Evolutionary conservation across 1,284 basidiomycete genomes (phyloP).

Genomic region (Ceratobasidium sp.): DNA sequence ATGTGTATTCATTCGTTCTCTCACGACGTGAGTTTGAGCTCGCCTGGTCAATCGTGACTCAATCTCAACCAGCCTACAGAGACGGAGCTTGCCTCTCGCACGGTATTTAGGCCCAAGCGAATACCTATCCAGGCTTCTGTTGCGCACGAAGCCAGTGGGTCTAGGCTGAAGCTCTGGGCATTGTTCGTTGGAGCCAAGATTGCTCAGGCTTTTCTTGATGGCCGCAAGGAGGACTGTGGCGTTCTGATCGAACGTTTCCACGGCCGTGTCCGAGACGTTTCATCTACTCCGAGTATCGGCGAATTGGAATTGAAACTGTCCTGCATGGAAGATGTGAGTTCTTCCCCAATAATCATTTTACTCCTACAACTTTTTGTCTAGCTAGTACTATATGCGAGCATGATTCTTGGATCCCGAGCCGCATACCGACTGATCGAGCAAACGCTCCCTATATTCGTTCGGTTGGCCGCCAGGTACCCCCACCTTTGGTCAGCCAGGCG

Average conservation of each 20-base stretch:
- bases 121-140: neutral
- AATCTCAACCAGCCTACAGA: no score
- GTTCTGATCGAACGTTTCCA: neutral
- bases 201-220: neutral
- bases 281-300: neutral
- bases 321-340: constrained; percentile 6
- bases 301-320: neutral
- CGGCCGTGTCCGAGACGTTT: neutral
- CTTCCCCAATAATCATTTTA: neutral
- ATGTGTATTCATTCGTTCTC: neutral
- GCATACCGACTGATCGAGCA: constrained; percentile 6
- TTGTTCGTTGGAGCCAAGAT: constrained; percentile 14
- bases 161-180: neutral
- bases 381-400: neutral
- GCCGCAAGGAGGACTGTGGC: neutral
- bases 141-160: neutral
- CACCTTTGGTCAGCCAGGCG: constrained; percentile 2
- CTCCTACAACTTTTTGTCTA: neutral
- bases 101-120: constrained; percentile 3
- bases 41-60: no score
- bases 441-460: constrained; percentile 1
- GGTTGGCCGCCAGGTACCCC: neutral
- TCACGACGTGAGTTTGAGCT: constrained; percentile 12
- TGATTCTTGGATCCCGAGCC: neutral
- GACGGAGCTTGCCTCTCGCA: neutral